Conservation (phyloP, 2,329 filamentous ascomycete genomes). For the Fragosphaeria purpurea region DNA sequence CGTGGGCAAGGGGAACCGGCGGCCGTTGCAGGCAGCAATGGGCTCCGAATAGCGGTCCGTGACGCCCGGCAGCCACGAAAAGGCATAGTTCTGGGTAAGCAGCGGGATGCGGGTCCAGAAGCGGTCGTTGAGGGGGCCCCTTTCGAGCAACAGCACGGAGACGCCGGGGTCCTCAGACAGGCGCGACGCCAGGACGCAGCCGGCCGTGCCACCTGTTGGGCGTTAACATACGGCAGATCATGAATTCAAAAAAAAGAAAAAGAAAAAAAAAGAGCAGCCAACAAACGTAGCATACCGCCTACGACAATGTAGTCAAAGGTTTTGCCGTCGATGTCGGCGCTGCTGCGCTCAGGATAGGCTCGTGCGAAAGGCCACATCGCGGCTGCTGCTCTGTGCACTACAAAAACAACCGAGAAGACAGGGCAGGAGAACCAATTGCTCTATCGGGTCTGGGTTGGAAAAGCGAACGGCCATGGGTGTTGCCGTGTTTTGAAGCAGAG, state of each 20-base stretch:
- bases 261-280: background rate
- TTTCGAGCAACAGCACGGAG: conserved; percentile 29
- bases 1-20: conserved; percentile 13
- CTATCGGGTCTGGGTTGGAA: too few species aligned
- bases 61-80: conserved; percentile 16
- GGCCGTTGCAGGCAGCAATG: conserved; percentile 13
- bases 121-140: conserved; percentile 20
- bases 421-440: too few species aligned
- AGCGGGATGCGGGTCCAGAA: conserved; percentile 22
- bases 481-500: too few species aligned
- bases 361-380: conserved; percentile 17
- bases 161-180: conserved; percentile 28
- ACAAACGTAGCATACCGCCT: conserved; percentile 19
- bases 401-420: too few species aligned
- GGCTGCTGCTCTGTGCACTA: too few species aligned
- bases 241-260: background rate
- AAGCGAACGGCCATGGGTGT: too few species aligned
- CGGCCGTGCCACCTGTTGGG: conserved; percentile 32
- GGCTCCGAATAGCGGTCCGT: conserved; percentile 19
- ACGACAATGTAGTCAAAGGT: conserved; percentile 37
- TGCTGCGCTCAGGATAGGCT: conserved; percentile 16
- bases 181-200: conserved; percentile 35
- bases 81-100: conserved; percentile 17
- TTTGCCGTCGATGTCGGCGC: conserved; percentile 16
- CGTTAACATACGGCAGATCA: background rate